Base-by-base conservation (phyloP, 805 yeast species). In the Ogataea pignaliae region DNA sequence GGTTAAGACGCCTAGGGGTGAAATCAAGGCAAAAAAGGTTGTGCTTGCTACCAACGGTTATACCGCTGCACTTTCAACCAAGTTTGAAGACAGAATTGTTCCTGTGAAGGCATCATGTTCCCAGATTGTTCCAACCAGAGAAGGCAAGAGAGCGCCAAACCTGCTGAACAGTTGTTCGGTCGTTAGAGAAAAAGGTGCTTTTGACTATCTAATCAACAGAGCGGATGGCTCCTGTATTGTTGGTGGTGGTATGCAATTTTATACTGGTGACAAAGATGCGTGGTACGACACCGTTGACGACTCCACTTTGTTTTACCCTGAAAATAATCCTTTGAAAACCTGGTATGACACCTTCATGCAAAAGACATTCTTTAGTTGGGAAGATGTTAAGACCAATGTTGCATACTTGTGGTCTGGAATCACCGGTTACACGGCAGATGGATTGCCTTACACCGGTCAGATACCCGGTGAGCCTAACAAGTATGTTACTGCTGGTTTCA, bases 401-500 rank as follows among this genome's bases (percentile, higher is more conserved):
- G 56, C 59, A 13, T 51, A 54, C 26, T 48, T 57, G 10, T 74
- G 79, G 79, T 51, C 71, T 29, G 78, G 79, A 15, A 70, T 73
- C n/a, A 57, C 72, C 57, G 79, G 78, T 3, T 72, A 63, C 49
- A 58, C 76, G 3, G 61, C 61, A 21, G 75, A 71, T 48, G 51
- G 47, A 3, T 43, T 64, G 18, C 78, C 79, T 3, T 63, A 65
- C 39, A 72, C 73, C 11, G 79, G 79, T 26, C 70, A 66, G 42
- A 41, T 70, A 7, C 51, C 58, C 2, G 53, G 49, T 4, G 60
- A 60, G 29, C 50, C 54, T 32, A 57, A 62, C 43, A 59, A 64
- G 16, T 72, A 54, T 46, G 56, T 69, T n/a, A 57, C 64, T 50
- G 76, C 77, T 5, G 78, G 78, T 0, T 74, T 71, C 55, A 68